Conservation (phyloP, 1,284 basidiomycete species). For the Golubevia sp. region DNA sequence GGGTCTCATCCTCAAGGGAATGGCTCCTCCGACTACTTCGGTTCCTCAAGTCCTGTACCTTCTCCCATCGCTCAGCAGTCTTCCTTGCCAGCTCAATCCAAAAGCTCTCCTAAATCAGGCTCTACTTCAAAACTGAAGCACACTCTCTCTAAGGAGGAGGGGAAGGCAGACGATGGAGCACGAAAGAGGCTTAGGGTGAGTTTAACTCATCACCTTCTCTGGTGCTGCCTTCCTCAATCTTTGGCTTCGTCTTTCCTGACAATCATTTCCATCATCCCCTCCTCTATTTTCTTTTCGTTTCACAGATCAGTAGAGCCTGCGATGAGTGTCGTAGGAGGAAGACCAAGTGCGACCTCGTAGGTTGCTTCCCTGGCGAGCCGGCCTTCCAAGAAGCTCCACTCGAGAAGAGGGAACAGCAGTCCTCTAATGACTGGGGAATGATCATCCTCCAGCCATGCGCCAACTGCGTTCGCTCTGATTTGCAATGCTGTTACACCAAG, state of each 20-base stretch:
- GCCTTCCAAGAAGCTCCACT: not conserved
- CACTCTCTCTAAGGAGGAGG: no score
- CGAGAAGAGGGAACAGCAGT: not conserved
- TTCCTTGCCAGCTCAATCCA: not conserved
- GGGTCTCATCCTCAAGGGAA: not conserved
- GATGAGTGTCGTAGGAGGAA: not conserved
- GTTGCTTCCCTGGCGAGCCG: not conserved
- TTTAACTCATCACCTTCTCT: no score
- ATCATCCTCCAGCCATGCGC: constrained; percentile 38
- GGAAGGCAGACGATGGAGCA: not conserved
- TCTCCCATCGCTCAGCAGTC: not conserved
- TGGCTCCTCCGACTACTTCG: not conserved
- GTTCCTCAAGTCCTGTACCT: not conserved
- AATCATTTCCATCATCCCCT: not conserved
- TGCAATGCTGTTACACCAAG: constrained; percentile 33
- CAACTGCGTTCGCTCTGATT: constrained; percentile 29
- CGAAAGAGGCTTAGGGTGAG: not conserved
- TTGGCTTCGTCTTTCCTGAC: not conserved
- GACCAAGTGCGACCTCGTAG: not conserved
- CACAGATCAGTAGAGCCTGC: no score
- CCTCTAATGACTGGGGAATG: constrained; percentile 12
- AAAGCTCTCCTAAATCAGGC: not conserved
- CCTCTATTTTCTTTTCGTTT: no score
- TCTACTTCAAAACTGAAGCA: not conserved
- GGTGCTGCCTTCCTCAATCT: not conserved